phyloP scores from a whole-genome alignment of 192 early-diverging fungal species.

The Backusella psychrophila region DNA sequence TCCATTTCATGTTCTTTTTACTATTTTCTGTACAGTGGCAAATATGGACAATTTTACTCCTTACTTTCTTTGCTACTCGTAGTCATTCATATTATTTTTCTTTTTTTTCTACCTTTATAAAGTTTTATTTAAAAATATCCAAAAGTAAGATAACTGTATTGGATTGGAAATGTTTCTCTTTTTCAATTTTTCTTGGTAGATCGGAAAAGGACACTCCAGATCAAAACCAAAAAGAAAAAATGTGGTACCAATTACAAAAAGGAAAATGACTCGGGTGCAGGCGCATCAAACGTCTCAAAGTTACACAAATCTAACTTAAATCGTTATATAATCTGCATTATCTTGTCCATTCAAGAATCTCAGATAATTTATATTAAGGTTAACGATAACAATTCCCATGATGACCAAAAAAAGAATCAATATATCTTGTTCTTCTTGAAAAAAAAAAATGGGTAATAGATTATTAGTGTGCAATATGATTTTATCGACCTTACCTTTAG shows the following conservation, averaged over 20 bases:
- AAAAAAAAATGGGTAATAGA: background rate
- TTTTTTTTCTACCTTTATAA: background rate
- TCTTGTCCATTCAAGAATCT: background rate
- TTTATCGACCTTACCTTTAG: background rate
- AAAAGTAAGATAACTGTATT: too few species aligned
- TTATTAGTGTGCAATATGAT: background rate
- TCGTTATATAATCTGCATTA: background rate
- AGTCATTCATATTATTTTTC: background rate
- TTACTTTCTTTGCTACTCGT: background rate
- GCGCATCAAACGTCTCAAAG: background rate
- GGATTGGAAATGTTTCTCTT: background rate
- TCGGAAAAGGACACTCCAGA: background rate
- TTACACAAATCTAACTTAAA: constrained; percentile 1
- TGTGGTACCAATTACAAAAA: background rate
- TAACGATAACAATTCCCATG: constrained; percentile 2
- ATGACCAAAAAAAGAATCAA: background rate
- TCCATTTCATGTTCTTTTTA: background rate
- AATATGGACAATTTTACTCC: background rate
- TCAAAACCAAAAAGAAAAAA: background rate
- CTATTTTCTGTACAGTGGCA: background rate
- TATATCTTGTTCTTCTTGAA: background rate
- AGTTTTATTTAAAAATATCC: background rate
- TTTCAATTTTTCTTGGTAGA: background rate
- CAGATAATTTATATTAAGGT: background rate
- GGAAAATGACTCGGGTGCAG: background rate